Evolutionary conservation across 1,284 basidiomycete species (phyloP).

Genomic region (Naganishia albida): DNA sequence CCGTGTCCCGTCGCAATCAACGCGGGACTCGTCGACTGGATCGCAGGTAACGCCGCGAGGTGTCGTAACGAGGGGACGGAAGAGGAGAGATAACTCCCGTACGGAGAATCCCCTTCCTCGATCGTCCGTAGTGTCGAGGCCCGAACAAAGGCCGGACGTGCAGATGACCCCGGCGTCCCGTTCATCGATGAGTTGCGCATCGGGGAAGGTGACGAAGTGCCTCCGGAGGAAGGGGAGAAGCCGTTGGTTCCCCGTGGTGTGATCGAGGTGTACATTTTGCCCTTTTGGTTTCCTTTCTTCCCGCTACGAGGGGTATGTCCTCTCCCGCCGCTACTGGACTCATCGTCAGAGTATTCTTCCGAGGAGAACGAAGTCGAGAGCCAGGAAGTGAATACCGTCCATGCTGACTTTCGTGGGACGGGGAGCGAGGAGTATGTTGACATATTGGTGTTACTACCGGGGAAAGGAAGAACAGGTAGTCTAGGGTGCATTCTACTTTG

Average conservation of each 20-base stretch:
- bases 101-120: conserved; percentile 32
- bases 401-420: conserved; percentile 10
- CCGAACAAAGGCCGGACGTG: conserved; percentile 26
- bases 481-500: too few species aligned
- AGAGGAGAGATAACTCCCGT: conserved; percentile 24
- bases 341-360: conserved; percentile 16
- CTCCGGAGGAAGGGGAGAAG: conserved; percentile 3
- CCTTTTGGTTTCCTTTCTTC: not conserved
- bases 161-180: not conserved
- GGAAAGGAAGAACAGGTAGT: too few species aligned
- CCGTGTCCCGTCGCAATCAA: not conserved
- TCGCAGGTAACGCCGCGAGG: not conserved
- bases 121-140: conserved; percentile 30
- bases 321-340: too few species aligned
- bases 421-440: not conserved
- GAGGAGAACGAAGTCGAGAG: conserved; percentile 23
- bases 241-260: conserved; percentile 4
- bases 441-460: too few species aligned
- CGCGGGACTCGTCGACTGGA: not conserved
- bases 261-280: not conserved
- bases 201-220: conserved; percentile 10
- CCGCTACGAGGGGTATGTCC: not conserved
- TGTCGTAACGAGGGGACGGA: conserved; percentile 7
- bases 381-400: conserved; percentile 15
- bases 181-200: not conserved